Conservation (phyloP, 1,284 basidiomycete species). For the Cutaneotrichosporon sp. region DNA sequence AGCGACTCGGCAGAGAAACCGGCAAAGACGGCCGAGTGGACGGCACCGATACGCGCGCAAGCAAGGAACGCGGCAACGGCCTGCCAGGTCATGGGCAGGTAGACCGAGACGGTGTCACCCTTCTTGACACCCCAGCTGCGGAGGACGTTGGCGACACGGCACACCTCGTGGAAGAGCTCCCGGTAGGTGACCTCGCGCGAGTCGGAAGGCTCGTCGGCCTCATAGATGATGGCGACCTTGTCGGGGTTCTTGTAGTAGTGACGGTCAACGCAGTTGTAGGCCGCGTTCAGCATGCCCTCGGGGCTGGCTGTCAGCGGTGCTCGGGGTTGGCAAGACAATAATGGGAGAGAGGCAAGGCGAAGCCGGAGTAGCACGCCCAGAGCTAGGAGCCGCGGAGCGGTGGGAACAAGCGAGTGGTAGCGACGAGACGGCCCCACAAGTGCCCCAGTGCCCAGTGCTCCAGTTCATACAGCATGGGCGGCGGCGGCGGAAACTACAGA, state of each 20-base stretch:
- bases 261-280: constrained; percentile 97
- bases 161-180: constrained; percentile 86
- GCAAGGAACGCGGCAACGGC: constrained; percentile 93
- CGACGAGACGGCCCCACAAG: no score
- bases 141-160: constrained; percentile 84
- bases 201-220: constrained; percentile 88
- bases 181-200: constrained; percentile 72
- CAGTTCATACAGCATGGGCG: no score
- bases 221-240: constrained; percentile 96
- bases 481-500: no score
- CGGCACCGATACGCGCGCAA: constrained; percentile 91
- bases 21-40: constrained; percentile 98
- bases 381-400: no score
- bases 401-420: no score
- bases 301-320: constrained; percentile 53
- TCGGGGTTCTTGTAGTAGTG: constrained; percentile 75
- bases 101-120: constrained; percentile 90
- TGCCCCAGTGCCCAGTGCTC: no score
- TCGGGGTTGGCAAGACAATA: no score
- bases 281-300: constrained; percentile 78
- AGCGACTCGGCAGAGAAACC: constrained; percentile 97
- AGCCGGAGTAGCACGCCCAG: no score
- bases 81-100: constrained; percentile 65
- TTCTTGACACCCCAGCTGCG: constrained; percentile 87
- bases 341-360: no score